These are phyloP conservation scores for Alternaria hordeiaustralica DNA, from an alignment of 2,329 filamentous ascomycete genomes.

Conservation along the genomic window DNA sequence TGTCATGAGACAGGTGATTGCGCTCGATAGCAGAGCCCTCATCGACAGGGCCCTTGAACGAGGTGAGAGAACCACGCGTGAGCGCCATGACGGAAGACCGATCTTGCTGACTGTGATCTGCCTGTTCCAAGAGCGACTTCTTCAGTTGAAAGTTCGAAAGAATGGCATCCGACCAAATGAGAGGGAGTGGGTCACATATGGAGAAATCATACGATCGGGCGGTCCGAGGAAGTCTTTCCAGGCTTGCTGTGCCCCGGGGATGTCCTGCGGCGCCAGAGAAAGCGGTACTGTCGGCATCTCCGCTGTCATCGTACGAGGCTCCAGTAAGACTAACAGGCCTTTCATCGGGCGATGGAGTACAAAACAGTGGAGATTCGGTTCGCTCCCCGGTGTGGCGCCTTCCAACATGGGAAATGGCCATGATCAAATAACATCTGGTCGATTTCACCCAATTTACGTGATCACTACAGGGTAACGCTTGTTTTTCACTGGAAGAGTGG, in stretches of 20 bases:
- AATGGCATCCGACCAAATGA: neutral
- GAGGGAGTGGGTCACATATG: neutral
- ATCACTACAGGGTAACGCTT: neutral
- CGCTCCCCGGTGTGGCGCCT: neutral
- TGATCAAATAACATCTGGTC: neutral
- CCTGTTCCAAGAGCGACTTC: neutral
- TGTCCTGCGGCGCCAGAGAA: neutral
- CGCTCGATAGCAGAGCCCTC: neutral
- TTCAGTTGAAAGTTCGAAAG: neutral
- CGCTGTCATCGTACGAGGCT: neutral
- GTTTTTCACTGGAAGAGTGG: neutral
- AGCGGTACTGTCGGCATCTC: neutral
- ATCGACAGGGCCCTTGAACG: neutral
- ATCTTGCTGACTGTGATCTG: neutral
- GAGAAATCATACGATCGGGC: neutral
- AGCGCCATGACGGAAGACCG: neutral
- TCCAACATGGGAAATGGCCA: neutral
- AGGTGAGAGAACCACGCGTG: neutral
- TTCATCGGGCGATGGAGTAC: slow-evolving; percentile 6
- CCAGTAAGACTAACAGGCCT: neutral
- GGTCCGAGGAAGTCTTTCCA: neutral
- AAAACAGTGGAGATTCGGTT: slow-evolving; percentile 2
- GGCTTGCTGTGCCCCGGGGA: neutral
- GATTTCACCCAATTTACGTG: neutral
- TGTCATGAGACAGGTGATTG: neutral